phyloP scores from a whole-genome alignment of 768 basidiomycete species.

The Boletus tylopilopsis region DNA sequence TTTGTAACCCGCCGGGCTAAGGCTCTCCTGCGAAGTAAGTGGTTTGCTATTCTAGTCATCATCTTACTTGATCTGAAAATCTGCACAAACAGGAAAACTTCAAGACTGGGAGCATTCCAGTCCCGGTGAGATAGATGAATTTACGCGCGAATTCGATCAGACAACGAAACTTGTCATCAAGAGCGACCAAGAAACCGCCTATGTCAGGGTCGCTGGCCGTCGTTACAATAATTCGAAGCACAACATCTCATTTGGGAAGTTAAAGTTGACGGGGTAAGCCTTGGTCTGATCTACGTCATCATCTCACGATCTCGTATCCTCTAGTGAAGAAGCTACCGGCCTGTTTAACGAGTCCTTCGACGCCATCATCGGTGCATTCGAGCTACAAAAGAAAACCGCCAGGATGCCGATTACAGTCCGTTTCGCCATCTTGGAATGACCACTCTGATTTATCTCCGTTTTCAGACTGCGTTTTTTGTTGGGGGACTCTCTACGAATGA shows the following conservation, averaged over 20 bases:
- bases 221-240: background rate
- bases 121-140: no score
- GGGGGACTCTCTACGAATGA: conserved; percentile 9
- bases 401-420: conserved; percentile 1
- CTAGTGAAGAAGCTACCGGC: conserved; percentile 8
- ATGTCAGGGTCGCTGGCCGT: conserved; percentile 6
- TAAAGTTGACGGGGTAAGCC: conserved; percentile 13
- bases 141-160: no score
- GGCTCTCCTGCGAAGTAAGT: background rate
- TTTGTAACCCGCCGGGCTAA: background rate
- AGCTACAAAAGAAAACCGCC: conserved; percentile 3
- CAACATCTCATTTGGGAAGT: conserved; percentile 2
- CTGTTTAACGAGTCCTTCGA: conserved; percentile 9
- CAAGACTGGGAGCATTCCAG: no score
- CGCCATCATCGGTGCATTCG: conserved; percentile 11
- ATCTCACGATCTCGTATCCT: background rate
- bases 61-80: no score
- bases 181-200: conserved; percentile 4
- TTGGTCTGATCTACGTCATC: background rate
- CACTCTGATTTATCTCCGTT: background rate
- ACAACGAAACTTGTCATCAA: no score
- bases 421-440: background rate
- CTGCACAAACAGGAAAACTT: no score
- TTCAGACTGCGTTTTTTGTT: conserved; percentile 12
- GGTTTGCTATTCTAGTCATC: no score